These are phyloP conservation scores for Eremochloa ophiuroides DNA, from an alignment of 176 grass and related monocot species.

Conservation along the genomic window DNA sequence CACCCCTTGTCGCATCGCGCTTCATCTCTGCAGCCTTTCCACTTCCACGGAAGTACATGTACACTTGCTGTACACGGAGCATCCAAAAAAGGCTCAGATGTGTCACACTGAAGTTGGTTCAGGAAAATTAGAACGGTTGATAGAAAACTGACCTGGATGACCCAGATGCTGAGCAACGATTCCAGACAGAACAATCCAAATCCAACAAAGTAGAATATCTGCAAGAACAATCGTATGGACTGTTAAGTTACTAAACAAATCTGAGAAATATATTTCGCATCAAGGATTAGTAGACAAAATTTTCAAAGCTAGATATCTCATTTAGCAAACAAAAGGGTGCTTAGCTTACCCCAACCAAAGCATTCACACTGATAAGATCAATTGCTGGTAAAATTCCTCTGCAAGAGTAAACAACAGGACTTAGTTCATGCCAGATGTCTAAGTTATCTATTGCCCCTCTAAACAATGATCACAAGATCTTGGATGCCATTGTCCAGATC, in stretches of 20 bases:
- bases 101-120: not conserved
- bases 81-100: conserved; percentile 25
- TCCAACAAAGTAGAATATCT: conserved; percentile 98
- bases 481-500: not conserved
- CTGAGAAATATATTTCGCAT: not conserved
- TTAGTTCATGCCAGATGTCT: not conserved
- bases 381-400: conserved; percentile 93
- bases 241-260: conserved; percentile 4
- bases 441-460: not conserved
- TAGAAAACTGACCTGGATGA: conserved; percentile 74
- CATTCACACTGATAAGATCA: conserved; percentile 66
- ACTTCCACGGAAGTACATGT: conserved; percentile 97
- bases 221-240: conserved; percentile 22
- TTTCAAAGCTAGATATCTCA: not conserved
- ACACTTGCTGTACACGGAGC: conserved; percentile 70
- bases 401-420: conserved; percentile 11
- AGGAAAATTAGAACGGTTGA: not conserved
- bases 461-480: not conserved
- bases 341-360: conserved; percentile 76
- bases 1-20: conserved; percentile 65
- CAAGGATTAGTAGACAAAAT: not conserved
- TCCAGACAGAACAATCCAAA: conserved; percentile 90
- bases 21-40: conserved; percentile 86
- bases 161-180: conserved; percentile 91
- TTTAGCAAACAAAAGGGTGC: not conserved